A percentile compares a stretch with the other conserved stretches of the same genome.
phyloP scores from a whole-genome alignment of 768 basidiomycete species.

The Rhizopogon roseolus region DNA sequence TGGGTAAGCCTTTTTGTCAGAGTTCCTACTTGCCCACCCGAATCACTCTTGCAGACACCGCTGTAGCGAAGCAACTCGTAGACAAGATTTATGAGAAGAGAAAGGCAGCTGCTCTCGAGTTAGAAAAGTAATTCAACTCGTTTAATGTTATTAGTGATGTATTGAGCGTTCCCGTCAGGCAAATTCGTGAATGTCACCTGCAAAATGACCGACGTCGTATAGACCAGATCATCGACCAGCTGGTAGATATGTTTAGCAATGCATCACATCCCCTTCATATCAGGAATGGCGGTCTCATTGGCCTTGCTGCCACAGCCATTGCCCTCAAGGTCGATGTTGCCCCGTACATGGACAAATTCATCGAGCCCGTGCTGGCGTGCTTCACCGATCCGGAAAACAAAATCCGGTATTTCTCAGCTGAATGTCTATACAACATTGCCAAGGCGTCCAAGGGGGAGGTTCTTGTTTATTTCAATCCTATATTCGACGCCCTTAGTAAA shows the following conservation, averaged over 20 bases:
- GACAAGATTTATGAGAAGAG: conserved; percentile 97
- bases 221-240: conserved; percentile 84
- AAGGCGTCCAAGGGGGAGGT: conserved; percentile 98
- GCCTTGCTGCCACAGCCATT: conserved; percentile 95
- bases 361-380: conserved; percentile 83
- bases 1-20: conserved; percentile 3
- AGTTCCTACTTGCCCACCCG: too few relatives aligned
- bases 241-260: conserved; percentile 91
- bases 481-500: conserved; percentile 97
- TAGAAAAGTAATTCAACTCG: conserved; percentile 71
- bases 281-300: conserved; percentile 92
- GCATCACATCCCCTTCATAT: conserved; percentile 80
- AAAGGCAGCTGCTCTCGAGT: conserved; percentile 90
- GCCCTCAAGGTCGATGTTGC: conserved; percentile 91
- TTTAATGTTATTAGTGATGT: background rate
- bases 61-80: conserved; percentile 73
- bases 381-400: conserved; percentile 93
- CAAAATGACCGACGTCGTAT: conserved; percentile 81
- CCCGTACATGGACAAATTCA: conserved; percentile 91
- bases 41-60: conserved; percentile 47
- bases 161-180: conserved; percentile 34
- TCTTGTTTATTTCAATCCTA: conserved; percentile 94
- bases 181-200: conserved; percentile 81
- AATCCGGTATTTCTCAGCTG: conserved; percentile 96
- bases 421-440: conserved; percentile 97